Evolutionary conservation across 1,284 basidiomycete species (phyloP).

Genomic region (Marasmius oreades): DNA sequence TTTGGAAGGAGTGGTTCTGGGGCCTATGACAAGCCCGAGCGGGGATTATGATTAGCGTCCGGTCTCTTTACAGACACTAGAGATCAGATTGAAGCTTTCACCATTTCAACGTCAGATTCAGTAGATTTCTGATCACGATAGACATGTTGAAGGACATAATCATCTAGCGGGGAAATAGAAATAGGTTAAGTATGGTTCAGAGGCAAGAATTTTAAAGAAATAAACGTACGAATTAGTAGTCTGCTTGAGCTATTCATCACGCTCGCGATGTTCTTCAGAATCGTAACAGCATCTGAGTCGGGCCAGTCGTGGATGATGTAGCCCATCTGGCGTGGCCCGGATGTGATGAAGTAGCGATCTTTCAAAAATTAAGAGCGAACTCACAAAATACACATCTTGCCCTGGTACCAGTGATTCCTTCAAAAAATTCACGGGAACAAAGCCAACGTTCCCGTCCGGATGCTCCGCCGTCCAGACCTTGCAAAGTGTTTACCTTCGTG

Average conservation of each 20-base stretch:
- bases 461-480: too few species aligned
- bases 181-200: too few species aligned
- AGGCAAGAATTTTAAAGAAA: too few species aligned
- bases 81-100: not conserved
- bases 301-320: not conserved
- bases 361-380: not conserved
- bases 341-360: too few species aligned
- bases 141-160: too few species aligned
- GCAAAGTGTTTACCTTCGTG: too few species aligned
- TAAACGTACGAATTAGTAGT: too few species aligned
- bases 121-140: too few species aligned
- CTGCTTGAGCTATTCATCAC: too few species aligned
- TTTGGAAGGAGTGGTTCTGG: not conserved
- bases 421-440: constrained; percentile 5
- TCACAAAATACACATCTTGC: constrained; percentile 3
- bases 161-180: too few species aligned
- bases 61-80: not conserved
- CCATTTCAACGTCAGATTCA: too few species aligned
- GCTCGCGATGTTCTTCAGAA: not conserved
- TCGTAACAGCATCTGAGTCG: constrained; percentile 1
- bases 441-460: not conserved
- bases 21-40: not conserved
- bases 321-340: not conserved
- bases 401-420: not conserved
- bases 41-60: too few species aligned